Conservation (phyloP, 345 rosid species). For the Anastatica hierochuntica region DNA sequence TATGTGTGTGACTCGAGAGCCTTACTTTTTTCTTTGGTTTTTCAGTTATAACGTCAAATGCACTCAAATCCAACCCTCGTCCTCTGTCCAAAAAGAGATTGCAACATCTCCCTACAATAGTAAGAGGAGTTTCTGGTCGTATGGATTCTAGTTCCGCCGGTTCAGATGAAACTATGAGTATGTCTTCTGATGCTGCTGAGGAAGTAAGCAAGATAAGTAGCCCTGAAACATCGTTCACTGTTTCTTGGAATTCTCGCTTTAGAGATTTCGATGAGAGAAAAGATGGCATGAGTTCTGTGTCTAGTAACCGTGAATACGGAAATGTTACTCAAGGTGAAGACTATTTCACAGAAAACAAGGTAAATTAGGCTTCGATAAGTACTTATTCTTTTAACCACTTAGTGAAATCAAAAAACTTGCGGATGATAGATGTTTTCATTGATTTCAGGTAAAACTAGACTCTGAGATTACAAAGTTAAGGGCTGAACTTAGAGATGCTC, state of each 20-base stretch:
- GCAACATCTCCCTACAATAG: conserved; percentile 9
- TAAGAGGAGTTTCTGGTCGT: conserved; percentile 8
- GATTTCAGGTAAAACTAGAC: conserved; percentile 38
- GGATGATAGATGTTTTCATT: too few relatives aligned
- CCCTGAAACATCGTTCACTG: neutral
- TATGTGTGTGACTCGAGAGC: too few relatives aligned
- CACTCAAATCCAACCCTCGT: conserved; percentile 1
- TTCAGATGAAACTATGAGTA: conserved; percentile 9
- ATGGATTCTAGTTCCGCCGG: conserved; percentile 15
- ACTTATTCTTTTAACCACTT: too few relatives aligned
- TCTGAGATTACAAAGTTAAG: conserved; percentile 67
- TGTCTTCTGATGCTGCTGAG: conserved; percentile 6
- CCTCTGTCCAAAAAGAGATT: conserved; percentile 12
- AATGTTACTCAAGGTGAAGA: conserved; percentile 24
- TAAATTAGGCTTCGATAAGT: too few relatives aligned
- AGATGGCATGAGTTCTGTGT: conserved; percentile 25
- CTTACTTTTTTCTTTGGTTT: neutral
- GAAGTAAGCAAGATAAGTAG: conserved; percentile 16
- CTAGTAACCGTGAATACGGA: conserved; percentile 23
- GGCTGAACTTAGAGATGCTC: conserved; percentile 65
- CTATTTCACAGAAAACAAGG: conserved; percentile 31
- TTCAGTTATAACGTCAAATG: conserved; percentile 14
- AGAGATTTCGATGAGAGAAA: conserved; percentile 30
- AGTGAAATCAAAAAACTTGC: too few relatives aligned
- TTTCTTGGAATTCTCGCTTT: conserved; percentile 6